Evolutionary conservation across 139 green algal genomes (phyloP).

Genomic region (Parachlorella kessleri): DNA sequence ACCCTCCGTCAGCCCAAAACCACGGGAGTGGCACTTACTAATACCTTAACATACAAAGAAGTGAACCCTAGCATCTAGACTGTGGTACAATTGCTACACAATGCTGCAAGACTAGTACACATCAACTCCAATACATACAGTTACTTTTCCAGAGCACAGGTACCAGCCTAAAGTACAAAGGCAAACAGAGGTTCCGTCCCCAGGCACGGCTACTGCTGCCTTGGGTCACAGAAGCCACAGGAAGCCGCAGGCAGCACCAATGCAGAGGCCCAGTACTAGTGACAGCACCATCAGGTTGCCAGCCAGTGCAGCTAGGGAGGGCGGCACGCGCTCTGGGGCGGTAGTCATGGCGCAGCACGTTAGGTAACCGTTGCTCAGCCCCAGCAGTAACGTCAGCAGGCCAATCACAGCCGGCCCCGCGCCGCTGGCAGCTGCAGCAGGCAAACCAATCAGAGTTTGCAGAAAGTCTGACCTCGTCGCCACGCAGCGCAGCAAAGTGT

Average conservation of each 20-base stretch:
- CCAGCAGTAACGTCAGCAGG: constrained; percentile 47
- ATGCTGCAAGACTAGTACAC: not conserved
- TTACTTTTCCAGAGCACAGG: not conserved
- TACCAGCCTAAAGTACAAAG: not conserved
- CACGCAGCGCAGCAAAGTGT: too few relatives aligned
- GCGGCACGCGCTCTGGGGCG: constrained; percentile 3
- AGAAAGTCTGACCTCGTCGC: too few relatives aligned
- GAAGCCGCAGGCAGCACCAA: constrained; percentile 70
- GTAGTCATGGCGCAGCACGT: constrained; percentile 60
- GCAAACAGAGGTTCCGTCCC: too few relatives aligned
- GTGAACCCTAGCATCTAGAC: too few relatives aligned
- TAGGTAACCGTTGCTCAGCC: constrained; percentile 68
- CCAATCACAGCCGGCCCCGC: constrained; percentile 22
- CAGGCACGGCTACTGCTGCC: too few relatives aligned
- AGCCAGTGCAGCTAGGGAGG: constrained; percentile 39
- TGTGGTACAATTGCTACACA: not conserved
- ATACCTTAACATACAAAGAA: too few relatives aligned
- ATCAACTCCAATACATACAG: not conserved
- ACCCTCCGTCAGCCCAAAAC: too few relatives aligned
- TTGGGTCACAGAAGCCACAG: constrained; percentile 66
- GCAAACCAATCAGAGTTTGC: too few relatives aligned
- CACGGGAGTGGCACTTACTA: too few relatives aligned
- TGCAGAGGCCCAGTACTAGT: constrained; percentile 75
- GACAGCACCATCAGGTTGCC: constrained; percentile 80
- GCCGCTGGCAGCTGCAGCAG: constrained; percentile 17